Conservation (phyloP, 2,329 filamentous ascomycete genomes). For the Fusarium sp. region DNA sequence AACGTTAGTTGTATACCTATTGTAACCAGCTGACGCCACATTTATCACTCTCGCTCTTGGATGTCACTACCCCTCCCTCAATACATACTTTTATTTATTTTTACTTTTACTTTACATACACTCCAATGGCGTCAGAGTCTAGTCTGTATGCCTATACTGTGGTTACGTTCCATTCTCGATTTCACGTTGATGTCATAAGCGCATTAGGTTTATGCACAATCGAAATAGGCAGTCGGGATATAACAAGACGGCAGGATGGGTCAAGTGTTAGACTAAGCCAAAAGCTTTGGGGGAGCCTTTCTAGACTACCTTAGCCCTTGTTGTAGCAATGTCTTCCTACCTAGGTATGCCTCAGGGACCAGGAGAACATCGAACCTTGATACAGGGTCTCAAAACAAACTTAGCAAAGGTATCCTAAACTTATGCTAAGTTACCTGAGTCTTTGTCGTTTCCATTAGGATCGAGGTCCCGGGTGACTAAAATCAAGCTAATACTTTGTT, state of each 20-base stretch:
- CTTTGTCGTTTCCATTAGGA: background rate
- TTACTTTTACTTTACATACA: background rate
- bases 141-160: background rate
- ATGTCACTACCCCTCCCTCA: slow-evolving; percentile 4
- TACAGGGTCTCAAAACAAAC: background rate
- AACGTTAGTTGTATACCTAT: background rate
- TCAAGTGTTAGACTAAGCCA: background rate
- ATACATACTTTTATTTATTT: background rate
- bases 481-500: slow-evolving; percentile 16
- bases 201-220: background rate
- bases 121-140: slow-evolving; percentile 3
- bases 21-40: background rate
- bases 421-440: background rate
- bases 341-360: background rate
- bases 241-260: background rate
- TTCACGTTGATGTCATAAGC: background rate
- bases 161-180: slow-evolving; percentile 8
- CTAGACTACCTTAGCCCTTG: background rate
- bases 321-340: background rate
- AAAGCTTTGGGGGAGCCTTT: background rate
- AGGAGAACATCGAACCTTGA: background rate
- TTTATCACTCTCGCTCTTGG: background rate
- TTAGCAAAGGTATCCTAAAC: background rate
- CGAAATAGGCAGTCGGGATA: background rate
- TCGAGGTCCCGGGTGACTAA: background rate